A percentile compares a stretch with the other conserved stretches of the same genome.
Conservation (phyloP, 768 basidiomycete species). For the Podaxis sp. region DNA sequence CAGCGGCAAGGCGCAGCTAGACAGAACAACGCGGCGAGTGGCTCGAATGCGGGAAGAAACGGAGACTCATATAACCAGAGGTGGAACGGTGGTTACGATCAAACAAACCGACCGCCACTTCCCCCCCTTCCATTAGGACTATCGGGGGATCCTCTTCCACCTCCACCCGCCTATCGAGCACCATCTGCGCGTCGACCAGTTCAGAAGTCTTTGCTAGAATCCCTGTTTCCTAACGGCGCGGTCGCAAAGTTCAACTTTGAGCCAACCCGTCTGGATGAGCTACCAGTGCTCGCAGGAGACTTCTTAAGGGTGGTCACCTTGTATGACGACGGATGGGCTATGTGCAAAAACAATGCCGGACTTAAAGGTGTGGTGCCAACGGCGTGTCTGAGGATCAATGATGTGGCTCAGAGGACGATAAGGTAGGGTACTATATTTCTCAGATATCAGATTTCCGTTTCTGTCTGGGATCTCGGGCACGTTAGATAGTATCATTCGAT, state of each 20-base stretch:
- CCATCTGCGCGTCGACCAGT: neutral
- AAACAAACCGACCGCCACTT: neutral
- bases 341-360: conserved; percentile 55
- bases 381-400: conserved; percentile 50
- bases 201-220: neutral
- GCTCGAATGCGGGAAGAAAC: neutral
- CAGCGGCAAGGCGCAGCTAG: neutral
- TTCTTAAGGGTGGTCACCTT: conserved; percentile 50
- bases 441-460: no score
- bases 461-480: neutral
- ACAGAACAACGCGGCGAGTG: neutral
- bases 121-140: neutral
- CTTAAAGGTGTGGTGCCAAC: conserved; percentile 76
- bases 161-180: neutral
- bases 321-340: conserved; percentile 78
- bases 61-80: neutral
- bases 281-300: conserved; percentile 61
- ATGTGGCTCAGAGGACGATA: neutral
- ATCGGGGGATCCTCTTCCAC: neutral
- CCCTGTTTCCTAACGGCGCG: conserved; percentile 22
- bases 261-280: conserved; percentile 68
- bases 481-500: neutral
- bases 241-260: conserved; percentile 58
- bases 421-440: no score
- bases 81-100: neutral